Evolutionary conservation across 768 basidiomycete species (phyloP).

Genomic region (Podaxis sp.): DNA sequence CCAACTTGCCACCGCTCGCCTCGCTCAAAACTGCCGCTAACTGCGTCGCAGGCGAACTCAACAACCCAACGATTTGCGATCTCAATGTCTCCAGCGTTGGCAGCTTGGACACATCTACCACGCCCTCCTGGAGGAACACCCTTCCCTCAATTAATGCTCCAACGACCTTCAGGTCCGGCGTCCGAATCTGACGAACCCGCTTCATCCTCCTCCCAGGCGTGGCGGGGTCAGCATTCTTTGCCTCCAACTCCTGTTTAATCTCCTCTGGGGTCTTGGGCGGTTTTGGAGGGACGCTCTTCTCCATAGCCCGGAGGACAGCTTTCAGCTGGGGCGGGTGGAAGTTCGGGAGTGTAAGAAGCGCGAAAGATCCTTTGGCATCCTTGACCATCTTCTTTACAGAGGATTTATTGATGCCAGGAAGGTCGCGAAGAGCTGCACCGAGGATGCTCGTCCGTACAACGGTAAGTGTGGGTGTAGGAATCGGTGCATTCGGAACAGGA

Average conservation of each 20-base stretch:
- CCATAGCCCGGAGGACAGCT: constrained; percentile 65
- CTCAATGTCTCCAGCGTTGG: constrained; percentile 77
- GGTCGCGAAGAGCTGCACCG: constrained; percentile 72
- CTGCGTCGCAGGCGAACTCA: constrained; percentile 74
- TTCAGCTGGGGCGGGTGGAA: constrained; percentile 74
- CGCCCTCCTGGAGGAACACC: constrained; percentile 58
- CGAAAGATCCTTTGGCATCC: constrained; percentile 59
- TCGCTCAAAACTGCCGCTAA: constrained; percentile 53
- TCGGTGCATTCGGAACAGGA: constrained; percentile 29
- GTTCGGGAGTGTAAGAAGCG: constrained; percentile 61
- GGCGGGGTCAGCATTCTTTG: constrained; percentile 61
- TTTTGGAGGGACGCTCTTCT: constrained; percentile 63
- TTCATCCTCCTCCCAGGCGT: constrained; percentile 73
- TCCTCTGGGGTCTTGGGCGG: constrained; percentile 52
- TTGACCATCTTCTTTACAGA: constrained; percentile 54
- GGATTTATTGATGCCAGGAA: constrained; percentile 46
- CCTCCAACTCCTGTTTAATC: constrained; percentile 46
- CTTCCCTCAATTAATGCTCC: constrained; percentile 80
- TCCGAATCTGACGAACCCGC: constrained; percentile 49
- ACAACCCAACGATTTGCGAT: constrained; percentile 82
- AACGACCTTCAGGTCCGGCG: constrained; percentile 70
- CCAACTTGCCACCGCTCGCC: constrained; percentile 68
- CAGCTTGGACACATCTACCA: constrained; percentile 67
- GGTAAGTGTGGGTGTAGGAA: constrained; percentile 54
- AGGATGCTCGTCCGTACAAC: constrained; percentile 79